Evolutionary conservation across 192 early-diverging fungal species (phyloP).

Genomic region (Podila minutissima): DNA sequence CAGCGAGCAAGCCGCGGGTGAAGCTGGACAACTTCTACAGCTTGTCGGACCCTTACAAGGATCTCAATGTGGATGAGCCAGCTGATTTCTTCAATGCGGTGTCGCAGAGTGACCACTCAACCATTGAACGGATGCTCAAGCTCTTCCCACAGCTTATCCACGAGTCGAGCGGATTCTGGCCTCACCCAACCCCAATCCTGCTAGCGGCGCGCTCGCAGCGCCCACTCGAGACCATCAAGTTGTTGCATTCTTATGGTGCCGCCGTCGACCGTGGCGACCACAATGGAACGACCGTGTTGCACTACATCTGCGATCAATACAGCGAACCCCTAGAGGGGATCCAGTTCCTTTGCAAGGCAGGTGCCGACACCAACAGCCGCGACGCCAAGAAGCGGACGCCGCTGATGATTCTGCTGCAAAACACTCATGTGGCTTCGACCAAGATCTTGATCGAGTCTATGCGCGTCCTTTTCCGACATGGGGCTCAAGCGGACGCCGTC

Average conservation of each 20-base stretch:
- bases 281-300: slow-evolving; percentile 42
- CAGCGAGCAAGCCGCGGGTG: slow-evolving; percentile 10
- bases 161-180: slow-evolving; percentile 44
- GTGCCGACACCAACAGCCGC: slow-evolving; percentile 37
- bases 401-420: slow-evolving; percentile 37
- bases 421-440: slow-evolving; percentile 17
- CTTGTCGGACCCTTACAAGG: slow-evolving; percentile 39
- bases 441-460: slow-evolving; percentile 36
- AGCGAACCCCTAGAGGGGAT: slow-evolving; percentile 24
- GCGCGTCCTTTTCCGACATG: slow-evolving; percentile 26
- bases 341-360: slow-evolving; percentile 25
- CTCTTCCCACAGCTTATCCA: slow-evolving; percentile 29
- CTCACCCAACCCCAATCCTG: slow-evolving; percentile 38
- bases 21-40: slow-evolving; percentile 40
- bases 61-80: slow-evolving; percentile 26
- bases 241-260: slow-evolving; percentile 20
- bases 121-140: slow-evolving; percentile 38
- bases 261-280: slow-evolving; percentile 43
- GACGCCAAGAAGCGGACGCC: slow-evolving; percentile 51
- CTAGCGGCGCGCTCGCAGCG: slow-evolving; percentile 35
- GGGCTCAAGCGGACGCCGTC: slow-evolving; percentile 23
- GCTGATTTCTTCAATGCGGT: slow-evolving; percentile 39
- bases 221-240: slow-evolving; percentile 32
- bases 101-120: slow-evolving; percentile 23
- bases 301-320: slow-evolving; percentile 48